Percentiles rank a stretch among this genome's conserved stretches.
phyloP scores from a whole-genome alignment of 352 stramenopile species.

The Lagenidium sp. region DNA sequence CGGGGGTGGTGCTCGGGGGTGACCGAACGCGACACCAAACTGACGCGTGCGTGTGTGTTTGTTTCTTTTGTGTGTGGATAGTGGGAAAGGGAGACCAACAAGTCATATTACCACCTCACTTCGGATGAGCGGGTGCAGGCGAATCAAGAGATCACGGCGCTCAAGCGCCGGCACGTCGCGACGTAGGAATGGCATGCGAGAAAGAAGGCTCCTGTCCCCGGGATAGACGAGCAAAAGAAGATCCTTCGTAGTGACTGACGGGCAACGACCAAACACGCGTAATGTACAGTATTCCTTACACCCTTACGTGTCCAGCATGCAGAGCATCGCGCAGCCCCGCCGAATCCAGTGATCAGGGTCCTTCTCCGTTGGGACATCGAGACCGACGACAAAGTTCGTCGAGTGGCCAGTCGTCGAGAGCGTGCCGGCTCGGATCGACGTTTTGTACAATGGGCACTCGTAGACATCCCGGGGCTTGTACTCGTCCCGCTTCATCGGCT shows the following conservation, averaged over 20 bases:
- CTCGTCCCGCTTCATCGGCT: slow-evolving; percentile 65
- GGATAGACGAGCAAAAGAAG: not conserved
- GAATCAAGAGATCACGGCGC: slow-evolving; percentile 57
- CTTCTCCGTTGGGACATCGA: slow-evolving; percentile 82
- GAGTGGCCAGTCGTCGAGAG: slow-evolving; percentile 91
- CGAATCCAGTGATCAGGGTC: slow-evolving; percentile 89
- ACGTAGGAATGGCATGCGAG: not conserved
- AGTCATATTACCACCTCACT: slow-evolving; percentile 65
- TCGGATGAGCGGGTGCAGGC: slow-evolving; percentile 41
- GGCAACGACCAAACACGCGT: too few species aligned
- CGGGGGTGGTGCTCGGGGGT: not conserved
- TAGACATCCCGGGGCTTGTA: slow-evolving; percentile 77
- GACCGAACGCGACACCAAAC: not conserved
- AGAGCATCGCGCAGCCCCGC: slow-evolving; percentile 91
- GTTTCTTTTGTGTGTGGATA: slow-evolving; percentile 10
- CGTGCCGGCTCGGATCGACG: slow-evolving; percentile 84
- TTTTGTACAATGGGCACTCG: slow-evolving; percentile 92
- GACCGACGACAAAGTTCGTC: slow-evolving; percentile 89
- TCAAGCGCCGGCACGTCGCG: slow-evolving; percentile 16
- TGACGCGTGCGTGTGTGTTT: not conserved
- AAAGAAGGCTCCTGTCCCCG: not conserved
- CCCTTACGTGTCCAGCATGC: slow-evolving; percentile 89
- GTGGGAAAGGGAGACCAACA: slow-evolving; percentile 61
- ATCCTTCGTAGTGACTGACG: too few species aligned
- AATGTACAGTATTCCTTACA: too few species aligned